Evolutionary conservation across 352 stramenopile species (phyloP).

Genomic region (Globisporangium mamillatum): DNA sequence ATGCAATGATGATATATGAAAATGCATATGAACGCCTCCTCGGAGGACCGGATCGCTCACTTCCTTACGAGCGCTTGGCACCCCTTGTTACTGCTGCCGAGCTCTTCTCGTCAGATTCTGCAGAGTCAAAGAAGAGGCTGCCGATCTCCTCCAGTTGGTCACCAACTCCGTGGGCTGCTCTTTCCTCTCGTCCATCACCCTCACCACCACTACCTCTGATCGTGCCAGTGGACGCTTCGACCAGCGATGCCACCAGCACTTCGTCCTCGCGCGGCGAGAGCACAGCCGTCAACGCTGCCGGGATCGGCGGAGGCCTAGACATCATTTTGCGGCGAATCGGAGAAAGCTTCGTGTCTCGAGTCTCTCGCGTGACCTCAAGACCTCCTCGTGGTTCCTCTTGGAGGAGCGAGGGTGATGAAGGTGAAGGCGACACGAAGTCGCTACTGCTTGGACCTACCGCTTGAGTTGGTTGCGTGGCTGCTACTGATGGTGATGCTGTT

Average conservation of each 20-base stretch:
- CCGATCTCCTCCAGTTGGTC: conserved; percentile 16
- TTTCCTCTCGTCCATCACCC: background rate
- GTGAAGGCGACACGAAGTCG: background rate
- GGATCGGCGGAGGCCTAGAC: conserved; percentile 19
- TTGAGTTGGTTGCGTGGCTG: background rate
- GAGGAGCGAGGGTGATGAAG: background rate
- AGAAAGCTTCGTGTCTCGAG: conserved; percentile 24
- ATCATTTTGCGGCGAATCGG: conserved; percentile 51
- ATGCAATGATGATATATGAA: background rate
- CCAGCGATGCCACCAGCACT: conserved; percentile 22
- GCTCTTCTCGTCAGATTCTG: background rate
- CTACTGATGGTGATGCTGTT: background rate
- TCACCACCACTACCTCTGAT: background rate
- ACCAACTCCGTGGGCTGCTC: background rate
- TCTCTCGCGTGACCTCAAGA: background rate
- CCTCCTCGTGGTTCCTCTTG: background rate
- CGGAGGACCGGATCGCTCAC: background rate
- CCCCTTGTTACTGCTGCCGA: background rate
- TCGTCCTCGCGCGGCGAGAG: conserved; percentile 45
- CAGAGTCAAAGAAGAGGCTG: conserved; percentile 1
- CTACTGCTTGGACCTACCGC: background rate
- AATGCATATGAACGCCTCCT: background rate
- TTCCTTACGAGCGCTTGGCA: background rate
- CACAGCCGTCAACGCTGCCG: conserved; percentile 18
- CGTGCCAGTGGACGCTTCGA: background rate